Conservation (phyloP, 2,329 filamentous ascomycete genomes). For the Penicillium sumatraense region DNA sequence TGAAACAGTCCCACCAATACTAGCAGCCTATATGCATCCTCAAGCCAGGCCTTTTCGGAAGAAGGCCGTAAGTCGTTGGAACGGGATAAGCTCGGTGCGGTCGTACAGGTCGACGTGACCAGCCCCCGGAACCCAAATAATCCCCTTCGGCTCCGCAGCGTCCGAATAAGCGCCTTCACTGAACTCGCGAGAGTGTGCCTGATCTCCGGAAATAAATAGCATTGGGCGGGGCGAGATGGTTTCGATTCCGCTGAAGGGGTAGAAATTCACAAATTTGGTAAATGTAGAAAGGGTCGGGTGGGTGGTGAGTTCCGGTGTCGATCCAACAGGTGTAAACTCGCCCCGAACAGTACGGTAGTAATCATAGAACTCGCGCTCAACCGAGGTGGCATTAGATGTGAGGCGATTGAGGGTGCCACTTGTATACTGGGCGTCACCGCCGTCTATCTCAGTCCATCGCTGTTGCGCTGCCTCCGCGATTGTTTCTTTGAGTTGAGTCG, state of each 20-base stretch:
- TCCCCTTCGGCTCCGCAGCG: constrained; percentile 42
- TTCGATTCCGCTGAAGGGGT: constrained; percentile 29
- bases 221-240: constrained; percentile 29
- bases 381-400: constrained; percentile 20
- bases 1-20: neutral
- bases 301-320: constrained; percentile 31
- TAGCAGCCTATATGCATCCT: neutral
- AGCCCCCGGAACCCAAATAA: constrained; percentile 37
- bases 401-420: constrained; percentile 26
- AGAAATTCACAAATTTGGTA: constrained; percentile 36
- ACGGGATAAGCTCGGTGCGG: constrained; percentile 42
- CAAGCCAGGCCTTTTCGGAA: constrained; percentile 20
- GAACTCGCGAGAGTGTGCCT: constrained; percentile 29
- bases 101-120: constrained; percentile 46
- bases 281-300: constrained; percentile 34
- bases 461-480: constrained; percentile 20
- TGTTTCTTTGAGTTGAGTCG: constrained; percentile 17
- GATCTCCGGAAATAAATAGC: constrained; percentile 27
- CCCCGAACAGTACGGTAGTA: constrained; percentile 39
- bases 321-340: constrained; percentile 27
- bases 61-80: constrained; percentile 33
- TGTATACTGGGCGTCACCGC: constrained; percentile 16
- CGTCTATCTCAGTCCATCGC: constrained; percentile 26
- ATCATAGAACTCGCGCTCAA: constrained; percentile 37
- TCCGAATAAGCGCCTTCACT: constrained; percentile 30